Evolutionary conservation across 768 basidiomycete species (phyloP), one percentile per base, ranked within the genome.

Genomic region (Lentinula sp.): DNA sequence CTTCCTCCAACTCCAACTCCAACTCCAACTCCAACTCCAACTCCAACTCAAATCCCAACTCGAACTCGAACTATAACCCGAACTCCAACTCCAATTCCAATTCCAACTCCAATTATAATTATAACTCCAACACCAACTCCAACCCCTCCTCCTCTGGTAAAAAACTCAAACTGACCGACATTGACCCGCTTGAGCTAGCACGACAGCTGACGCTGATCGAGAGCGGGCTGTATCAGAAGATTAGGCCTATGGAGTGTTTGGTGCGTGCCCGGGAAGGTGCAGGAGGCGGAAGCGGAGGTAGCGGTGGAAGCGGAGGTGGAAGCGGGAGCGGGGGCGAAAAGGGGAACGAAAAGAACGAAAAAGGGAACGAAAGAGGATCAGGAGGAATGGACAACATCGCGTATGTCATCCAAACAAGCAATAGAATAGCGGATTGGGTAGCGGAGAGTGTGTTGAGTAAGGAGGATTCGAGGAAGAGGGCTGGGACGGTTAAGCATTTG

Each of bases 191-290:
- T 60, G 96, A 98, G 73, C 72, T 98, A 16, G 96, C 95, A 0
- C 82, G 96, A 32, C 96, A 98, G 70, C 75, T 98, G 63, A 98
- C 96, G 1, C 86, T 97, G 62, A 80, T 95, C 77, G 96, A 98
- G 73, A 90, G 88, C 64, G 78, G 82, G 51, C 74, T 95, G 45
- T 98, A 93, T 75, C 88, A 89, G 73, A 87, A 84, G 71, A 96
- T 98, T 66, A 85, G 86, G 39, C 89, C 93, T 0, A 87, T 88
- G 74, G 96, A 98, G 71, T 98, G 93, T 75, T 76, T 98, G 18
- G 86, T 88, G 73, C 87, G 84, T 67, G 91, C 90, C 7, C 83
- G 90, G 40, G 89, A 92, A 66, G 85, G 89, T 65, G 87, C 78
- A 23, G 23, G 23, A 23, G 23, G n/a, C n/a, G n/a, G n/a, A n/a